Conservation (phyloP, 208 protist genomes). For the Wallacemonas sp. region DNA sequence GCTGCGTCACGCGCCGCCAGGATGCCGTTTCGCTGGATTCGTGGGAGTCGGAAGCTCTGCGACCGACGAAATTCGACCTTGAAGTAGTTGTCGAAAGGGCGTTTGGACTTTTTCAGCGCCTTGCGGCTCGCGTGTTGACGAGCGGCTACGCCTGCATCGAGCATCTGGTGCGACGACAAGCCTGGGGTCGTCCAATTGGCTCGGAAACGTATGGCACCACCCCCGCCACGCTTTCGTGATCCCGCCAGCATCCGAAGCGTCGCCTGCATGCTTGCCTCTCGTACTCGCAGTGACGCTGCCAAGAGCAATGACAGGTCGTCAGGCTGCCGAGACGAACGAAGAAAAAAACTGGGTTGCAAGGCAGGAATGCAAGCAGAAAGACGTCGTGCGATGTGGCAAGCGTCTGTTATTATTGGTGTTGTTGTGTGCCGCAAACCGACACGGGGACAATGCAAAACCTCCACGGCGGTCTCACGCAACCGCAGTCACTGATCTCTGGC, state of each 20-base stretch:
- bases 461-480: too few species aligned
- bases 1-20: constrained; percentile 44
- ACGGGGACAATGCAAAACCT: too few species aligned
- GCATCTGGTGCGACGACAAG: constrained; percentile 70
- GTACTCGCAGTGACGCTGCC: too few species aligned
- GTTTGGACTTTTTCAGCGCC: constrained; percentile 62
- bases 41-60: constrained; percentile 13
- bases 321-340: too few species aligned
- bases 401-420: too few species aligned
- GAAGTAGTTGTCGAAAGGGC: constrained; percentile 83
- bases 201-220: constrained; percentile 18
- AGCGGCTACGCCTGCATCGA: constrained; percentile 73
- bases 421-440: too few species aligned
- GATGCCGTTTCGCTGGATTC: constrained; percentile 17
- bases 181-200: constrained; percentile 54
- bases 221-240: not conserved
- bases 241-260: not conserved
- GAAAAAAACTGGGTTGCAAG: not conserved
- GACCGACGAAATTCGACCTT: constrained; percentile 58
- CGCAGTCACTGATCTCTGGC: too few species aligned
- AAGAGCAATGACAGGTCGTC: too few species aligned
- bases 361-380: too few species aligned
- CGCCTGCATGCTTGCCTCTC: constrained; percentile 2
- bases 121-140: constrained; percentile 72
- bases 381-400: too few species aligned